Percentiles rank a stretch among this genome's conserved stretches.
These are phyloP conservation scores for Cucumis melo DNA, from an alignment of 306 rosid genomes.

Conservation along the genomic window DNA sequence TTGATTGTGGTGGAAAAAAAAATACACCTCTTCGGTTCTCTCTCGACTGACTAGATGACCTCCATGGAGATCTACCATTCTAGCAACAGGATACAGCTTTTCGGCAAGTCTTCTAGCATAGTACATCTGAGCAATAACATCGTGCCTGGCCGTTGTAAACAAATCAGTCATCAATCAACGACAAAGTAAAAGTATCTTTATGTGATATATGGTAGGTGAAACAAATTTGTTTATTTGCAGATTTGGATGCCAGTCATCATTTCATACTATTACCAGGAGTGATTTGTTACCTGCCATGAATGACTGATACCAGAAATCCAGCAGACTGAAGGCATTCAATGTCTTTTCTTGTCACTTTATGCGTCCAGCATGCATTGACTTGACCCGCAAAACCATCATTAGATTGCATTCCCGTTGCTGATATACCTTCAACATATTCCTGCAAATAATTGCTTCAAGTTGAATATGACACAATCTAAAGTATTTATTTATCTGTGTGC, in stretches of 20 bases:
- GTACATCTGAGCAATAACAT: slow-evolving; percentile 74
- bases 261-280: background rate
- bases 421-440: slow-evolving; percentile 80
- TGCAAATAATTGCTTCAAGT: slow-evolving; percentile 21
- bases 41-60: slow-evolving; percentile 96
- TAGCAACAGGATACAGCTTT: slow-evolving; percentile 69
- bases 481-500: background rate
- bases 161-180: slow-evolving; percentile 10
- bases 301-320: slow-evolving; percentile 71
- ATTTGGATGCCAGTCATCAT: background rate
- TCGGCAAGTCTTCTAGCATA: slow-evolving; percentile 69
- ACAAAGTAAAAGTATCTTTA: background rate
- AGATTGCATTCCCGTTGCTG: slow-evolving; percentile 81
- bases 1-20: background rate
- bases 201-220: background rate
- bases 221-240: background rate
- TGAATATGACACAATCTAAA: slow-evolving; percentile 10
- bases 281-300: slow-evolving; percentile 72
- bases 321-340: slow-evolving; percentile 55
- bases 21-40: slow-evolving; percentile 71
- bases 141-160: slow-evolving; percentile 37
- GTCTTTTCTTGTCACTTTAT: slow-evolving; percentile 56
- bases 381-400: slow-evolving; percentile 80
- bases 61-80: slow-evolving; percentile 91
- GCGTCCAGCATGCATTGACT: slow-evolving; percentile 84